These are phyloP conservation scores for Cymbopogon citratus DNA, from an alignment of 176 grass and related monocot species.

Conservation along the genomic window DNA sequence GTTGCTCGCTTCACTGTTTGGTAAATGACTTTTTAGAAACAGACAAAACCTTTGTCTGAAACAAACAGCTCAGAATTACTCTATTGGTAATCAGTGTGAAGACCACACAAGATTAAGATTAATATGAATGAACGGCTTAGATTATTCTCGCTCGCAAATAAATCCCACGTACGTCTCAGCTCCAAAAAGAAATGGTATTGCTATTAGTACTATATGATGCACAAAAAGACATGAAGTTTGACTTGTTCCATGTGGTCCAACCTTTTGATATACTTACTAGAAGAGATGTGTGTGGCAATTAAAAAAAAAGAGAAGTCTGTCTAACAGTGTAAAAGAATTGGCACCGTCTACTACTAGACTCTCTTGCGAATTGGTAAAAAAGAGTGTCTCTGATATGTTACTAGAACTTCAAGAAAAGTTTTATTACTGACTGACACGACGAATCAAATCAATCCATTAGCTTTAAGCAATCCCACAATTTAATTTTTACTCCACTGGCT, in stretches of 20 bases:
- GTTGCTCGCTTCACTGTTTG: too few species aligned
- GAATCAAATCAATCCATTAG: constrained; percentile 22
- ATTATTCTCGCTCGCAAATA: too few species aligned
- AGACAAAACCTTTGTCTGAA: too few species aligned
- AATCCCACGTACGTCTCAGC: too few species aligned
- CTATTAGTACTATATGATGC: background rate
- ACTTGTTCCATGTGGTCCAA: background rate
- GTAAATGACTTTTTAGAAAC: too few species aligned
- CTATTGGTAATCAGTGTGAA: too few species aligned
- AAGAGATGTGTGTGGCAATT: background rate
- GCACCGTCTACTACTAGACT: background rate
- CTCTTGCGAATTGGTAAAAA: background rate
- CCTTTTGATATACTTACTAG: background rate
- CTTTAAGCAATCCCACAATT: background rate
- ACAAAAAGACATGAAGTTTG: background rate
- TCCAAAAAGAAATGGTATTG: too few species aligned
- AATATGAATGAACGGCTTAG: too few species aligned
- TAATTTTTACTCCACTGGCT: background rate
- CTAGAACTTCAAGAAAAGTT: background rate
- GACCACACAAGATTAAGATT: too few species aligned
- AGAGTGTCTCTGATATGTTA: background rate
- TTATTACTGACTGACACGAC: background rate
- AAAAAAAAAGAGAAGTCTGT: too few species aligned
- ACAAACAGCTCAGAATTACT: too few species aligned
- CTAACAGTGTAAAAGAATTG: background rate